Percentiles rank a stretch among this genome's conserved stretches.
Conservation (phyloP, 257 asterid genomes). For the Cordia subcordata region DNA sequence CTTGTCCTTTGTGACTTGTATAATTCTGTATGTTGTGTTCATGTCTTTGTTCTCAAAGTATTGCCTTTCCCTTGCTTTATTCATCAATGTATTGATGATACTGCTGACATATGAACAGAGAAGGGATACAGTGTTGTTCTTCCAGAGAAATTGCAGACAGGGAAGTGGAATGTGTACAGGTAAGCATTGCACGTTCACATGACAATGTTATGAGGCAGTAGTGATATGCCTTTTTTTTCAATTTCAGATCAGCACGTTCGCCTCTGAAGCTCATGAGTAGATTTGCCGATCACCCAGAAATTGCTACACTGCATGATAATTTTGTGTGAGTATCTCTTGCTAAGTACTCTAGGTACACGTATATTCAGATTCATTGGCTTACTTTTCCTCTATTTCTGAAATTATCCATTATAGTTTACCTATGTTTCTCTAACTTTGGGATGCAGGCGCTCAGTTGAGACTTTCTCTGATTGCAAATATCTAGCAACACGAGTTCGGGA, state of each 20-base stretch:
- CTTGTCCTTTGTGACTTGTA: too few species aligned
- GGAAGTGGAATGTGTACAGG: constrained; percentile 79
- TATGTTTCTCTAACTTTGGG: constrained; percentile 5
- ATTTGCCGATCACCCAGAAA: constrained; percentile 55
- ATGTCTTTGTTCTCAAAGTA: too few species aligned
- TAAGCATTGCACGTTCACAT: constrained; percentile 6
- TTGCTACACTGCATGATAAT: constrained; percentile 62
- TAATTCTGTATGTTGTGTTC: too few species aligned
- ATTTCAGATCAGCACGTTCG: constrained; percentile 40
- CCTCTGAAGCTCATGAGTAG: constrained; percentile 49
- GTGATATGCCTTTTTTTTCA: not conserved
- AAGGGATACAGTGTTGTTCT: constrained; percentile 62
- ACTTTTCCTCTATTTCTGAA: not conserved
- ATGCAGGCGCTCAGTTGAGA: constrained; percentile 40
- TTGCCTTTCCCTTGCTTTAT: too few species aligned
- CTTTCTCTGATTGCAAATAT: constrained; percentile 41
- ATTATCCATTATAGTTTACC: not conserved
- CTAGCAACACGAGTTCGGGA: constrained; percentile 53
- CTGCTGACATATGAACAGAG: constrained; percentile 31
- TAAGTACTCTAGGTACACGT: not conserved
- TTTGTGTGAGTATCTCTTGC: constrained; percentile 42
- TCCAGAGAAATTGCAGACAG: constrained; percentile 61
- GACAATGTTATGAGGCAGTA: not conserved
- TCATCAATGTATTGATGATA: not conserved
- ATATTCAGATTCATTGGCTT: too few species aligned